Base-by-base conservation (phyloP, 1,284 basidiomycete species). In the Flammula alnicola region DNA sequence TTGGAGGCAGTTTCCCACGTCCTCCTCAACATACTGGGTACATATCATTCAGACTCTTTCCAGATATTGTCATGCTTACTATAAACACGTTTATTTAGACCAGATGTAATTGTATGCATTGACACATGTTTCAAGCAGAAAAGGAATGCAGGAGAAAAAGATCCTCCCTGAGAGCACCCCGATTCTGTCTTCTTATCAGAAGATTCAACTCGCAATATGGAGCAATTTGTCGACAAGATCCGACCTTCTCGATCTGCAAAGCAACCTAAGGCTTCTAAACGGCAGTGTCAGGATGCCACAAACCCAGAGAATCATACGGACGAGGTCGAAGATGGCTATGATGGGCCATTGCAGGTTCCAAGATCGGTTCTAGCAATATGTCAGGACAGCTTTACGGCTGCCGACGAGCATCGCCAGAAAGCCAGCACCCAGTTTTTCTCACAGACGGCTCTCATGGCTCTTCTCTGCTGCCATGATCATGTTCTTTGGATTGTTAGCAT, bases 401-500 rank as follows among this genome's bases (percentile, higher is more conserved):
- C 55, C 2, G 55, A 56, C 38, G 44, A 45, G 7, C 32, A 33
- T 5, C 33, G 44, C n/a, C n/a, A n/a, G n/a, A n/a, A n/a, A n/a
- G 51, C 55, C 8, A 50, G 44, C 35, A 56, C 44, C 7, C 48
- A 54, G 23, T 44, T 40, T 22, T 50, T 53, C 23, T 22, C 31
- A 10, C 41, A 49, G 23, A 51, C 49, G 1, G 49, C 30, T 11
- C 26, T 51, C 3, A 51, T 55, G 49, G 49, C 49, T 4, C 23
- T 51, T 19, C 22, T 48, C 4, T 55, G 49, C 22, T 25, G 53
- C 1, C 69, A 71, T 59, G 66, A 71, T 48, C 37, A 51, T 3
- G 56, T 62, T 8, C 43, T 70, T 1, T 70, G 53, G 45, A 37
- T 67, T 4, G 63, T 51, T 17, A 67, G 69, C 43, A 66, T 71